These are phyloP conservation scores for Thermochaetoides dissita DNA, from an alignment of 2,329 filamentous ascomycete genomes.

Conservation along the genomic window DNA sequence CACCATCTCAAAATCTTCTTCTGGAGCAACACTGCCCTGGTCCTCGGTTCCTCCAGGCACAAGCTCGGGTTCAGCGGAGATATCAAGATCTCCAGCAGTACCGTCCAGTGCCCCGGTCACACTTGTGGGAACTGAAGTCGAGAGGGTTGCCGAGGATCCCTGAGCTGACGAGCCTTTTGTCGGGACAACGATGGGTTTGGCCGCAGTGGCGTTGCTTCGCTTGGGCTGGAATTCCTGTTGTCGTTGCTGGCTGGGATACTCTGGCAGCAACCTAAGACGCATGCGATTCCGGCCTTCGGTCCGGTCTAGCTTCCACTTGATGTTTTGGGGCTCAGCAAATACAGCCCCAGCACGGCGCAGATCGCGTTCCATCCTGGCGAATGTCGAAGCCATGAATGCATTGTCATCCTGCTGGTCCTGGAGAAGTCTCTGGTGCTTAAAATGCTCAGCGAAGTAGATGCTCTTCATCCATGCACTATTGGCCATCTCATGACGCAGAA, in stretches of 20 bases:
- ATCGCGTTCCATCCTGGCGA: conserved; percentile 65
- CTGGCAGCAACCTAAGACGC: conserved; percentile 74
- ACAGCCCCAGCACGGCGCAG: conserved; percentile 69
- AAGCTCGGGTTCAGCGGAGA: conserved; percentile 16
- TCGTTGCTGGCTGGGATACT: conserved; percentile 42
- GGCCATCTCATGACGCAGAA: conserved; percentile 71
- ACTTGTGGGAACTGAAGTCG: conserved; percentile 7
- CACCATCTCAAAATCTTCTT: conserved; percentile 92
- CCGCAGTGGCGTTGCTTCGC: conserved; percentile 18
- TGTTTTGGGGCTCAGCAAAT: conserved; percentile 48
- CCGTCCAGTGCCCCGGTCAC: conserved; percentile 11
- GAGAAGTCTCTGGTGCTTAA: conserved; percentile 75
- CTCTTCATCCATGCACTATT: conserved; percentile 91
- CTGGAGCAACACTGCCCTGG: conserved; percentile 28
- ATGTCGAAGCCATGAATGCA: conserved; percentile 59
- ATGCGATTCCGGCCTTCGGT: conserved; percentile 94
- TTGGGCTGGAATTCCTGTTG: conserved; percentile 76
- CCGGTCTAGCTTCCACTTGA: conserved; percentile 85
- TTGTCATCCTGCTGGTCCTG: conserved; percentile 92
- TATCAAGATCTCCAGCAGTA: conserved; percentile 8
- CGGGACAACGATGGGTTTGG: conserved; percentile 11
- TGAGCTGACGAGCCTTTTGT: conserved; percentile 9
- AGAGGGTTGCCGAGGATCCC: conserved; percentile 15
- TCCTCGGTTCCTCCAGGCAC: conserved; percentile 20
- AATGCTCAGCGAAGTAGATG: conserved; percentile 80